Percentiles rank a stretch among this genome's conserved stretches.
Conservation (phyloP, 148 eudicot species). For the Cornus suecica region DNA sequence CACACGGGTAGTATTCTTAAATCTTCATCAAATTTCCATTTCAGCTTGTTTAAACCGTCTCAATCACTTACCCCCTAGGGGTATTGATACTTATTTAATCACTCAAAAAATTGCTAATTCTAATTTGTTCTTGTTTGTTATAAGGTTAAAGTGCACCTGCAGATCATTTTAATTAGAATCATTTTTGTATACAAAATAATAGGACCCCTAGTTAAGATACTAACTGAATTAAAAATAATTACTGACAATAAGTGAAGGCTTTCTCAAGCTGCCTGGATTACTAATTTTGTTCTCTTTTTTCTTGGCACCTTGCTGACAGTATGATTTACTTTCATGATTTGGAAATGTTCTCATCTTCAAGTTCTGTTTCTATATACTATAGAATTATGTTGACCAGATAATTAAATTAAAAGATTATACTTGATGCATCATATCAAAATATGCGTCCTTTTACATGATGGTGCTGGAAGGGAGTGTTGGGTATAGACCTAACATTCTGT, state of each 20-base stretch:
- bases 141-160: background rate
- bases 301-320: conserved; percentile 1
- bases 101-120: background rate
- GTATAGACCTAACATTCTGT: no score
- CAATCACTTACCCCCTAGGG: background rate
- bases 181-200: background rate
- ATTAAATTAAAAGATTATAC: background rate
- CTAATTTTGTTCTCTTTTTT: background rate
- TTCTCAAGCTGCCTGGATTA: background rate
- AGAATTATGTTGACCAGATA: background rate
- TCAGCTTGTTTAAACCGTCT: no score
- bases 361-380: background rate
- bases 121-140: no score
- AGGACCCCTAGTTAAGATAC: background rate
- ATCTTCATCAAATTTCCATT: no score
- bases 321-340: background rate
- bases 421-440: background rate
- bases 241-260: background rate
- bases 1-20: background rate
- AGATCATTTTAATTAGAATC: background rate
- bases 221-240: background rate
- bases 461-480: background rate
- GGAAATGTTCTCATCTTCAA: background rate
- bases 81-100: background rate
- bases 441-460: background rate